Evolutionary conservation across 2,329 filamentous ascomycete genomes (phyloP), one percentile per base, ranked within the genome.

Genomic region (Sclerotinia trifoliorum): DNA sequence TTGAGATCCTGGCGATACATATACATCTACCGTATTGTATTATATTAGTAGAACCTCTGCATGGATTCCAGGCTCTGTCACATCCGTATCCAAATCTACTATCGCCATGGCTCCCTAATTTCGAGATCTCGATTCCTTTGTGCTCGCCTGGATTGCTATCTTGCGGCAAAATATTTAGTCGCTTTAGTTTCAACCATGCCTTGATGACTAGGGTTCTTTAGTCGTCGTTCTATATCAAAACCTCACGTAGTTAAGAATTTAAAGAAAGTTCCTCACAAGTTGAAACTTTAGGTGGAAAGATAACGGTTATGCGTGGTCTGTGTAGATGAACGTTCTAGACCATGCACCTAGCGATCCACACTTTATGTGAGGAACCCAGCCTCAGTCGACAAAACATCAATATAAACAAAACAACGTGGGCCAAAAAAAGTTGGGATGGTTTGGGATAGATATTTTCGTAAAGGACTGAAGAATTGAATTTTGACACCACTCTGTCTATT

Each of bases 351-450:
- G 15, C 11, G 58, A 21, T 51, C 58, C 46, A 62, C 5, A 49
- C 21, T 62, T 51, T 24, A 26, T 49, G 26, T 39, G 46, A 51
- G 29, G 44, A 61, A 11, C 19, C 42, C 26, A 60, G 21, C 19
- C 24, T 32, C 11, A 11, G 24, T 46, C 46, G 21, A 49, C 44
- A 7, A 61, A 19, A 49, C 26, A 24, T 61, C 44, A 61, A 61
- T 61, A 48, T 61, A 61, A 49, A 35, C 58, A 11, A 61, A 61
- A 61, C 26, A 44, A n/a, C n/a, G n/a, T n/a, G n/a, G n/a, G n/a
- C n/a, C n/a, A n/a, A n/a, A n/a, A n/a, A n/a, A n/a, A n/a, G n/a
- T n/a, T n/a, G n/a, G n/a, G n/a, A n/a, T n/a, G n/a, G n/a, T n/a
- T n/a, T n/a, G n/a, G n/a, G n/a, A n/a, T n/a, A n/a, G n/a, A n/a